Evolutionary conservation across 176 grass and related monocot genomes (phyloP).

Genomic region (maize (Zea mays)): DNA sequence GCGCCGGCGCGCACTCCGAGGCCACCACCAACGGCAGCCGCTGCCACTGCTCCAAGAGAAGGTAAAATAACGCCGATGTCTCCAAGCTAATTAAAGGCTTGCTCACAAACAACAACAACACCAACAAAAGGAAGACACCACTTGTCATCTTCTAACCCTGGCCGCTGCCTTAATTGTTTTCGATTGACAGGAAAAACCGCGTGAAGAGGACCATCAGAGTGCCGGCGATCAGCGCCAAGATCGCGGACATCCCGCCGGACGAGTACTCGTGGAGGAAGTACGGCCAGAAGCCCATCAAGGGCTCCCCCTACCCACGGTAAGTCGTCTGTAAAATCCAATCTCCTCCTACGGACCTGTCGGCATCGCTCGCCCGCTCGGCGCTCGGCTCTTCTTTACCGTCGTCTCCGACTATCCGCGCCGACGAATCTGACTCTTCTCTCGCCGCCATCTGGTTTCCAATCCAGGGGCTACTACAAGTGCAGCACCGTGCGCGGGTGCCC

Average conservation of each 20-base stretch:
- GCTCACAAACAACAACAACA: background rate
- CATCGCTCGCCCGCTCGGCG: too few species aligned
- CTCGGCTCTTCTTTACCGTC: too few species aligned
- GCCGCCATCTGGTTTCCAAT: background rate
- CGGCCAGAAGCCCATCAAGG: conserved; percentile 98
- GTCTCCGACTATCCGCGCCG: background rate
- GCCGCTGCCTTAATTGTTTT: too few species aligned
- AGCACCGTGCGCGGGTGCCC: conserved; percentile 80
- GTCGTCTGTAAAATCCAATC: background rate
- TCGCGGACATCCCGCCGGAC: conserved; percentile 87
- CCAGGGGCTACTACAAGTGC: conserved; percentile 95
- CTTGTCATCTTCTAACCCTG: background rate
- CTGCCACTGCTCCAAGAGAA: conserved; percentile 92
- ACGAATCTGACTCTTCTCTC: background rate
- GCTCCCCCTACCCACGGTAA: conserved; percentile 87
- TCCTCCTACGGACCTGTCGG: too few species aligned
- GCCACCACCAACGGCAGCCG: conserved; percentile 52
- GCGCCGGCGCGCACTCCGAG: conserved; percentile 63
- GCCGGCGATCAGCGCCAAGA: conserved; percentile 82
- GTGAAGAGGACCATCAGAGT: conserved; percentile 78
- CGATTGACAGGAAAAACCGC: conserved; percentile 57
- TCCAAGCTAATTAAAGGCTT: background rate
- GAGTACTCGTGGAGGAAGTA: conserved; percentile 98
- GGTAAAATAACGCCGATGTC: conserved; percentile 28
- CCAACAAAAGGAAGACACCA: too few species aligned